Evolutionary conservation across 2,329 filamentous ascomycete species (phyloP).

Genomic region (Aspergillus novofumigatus): DNA sequence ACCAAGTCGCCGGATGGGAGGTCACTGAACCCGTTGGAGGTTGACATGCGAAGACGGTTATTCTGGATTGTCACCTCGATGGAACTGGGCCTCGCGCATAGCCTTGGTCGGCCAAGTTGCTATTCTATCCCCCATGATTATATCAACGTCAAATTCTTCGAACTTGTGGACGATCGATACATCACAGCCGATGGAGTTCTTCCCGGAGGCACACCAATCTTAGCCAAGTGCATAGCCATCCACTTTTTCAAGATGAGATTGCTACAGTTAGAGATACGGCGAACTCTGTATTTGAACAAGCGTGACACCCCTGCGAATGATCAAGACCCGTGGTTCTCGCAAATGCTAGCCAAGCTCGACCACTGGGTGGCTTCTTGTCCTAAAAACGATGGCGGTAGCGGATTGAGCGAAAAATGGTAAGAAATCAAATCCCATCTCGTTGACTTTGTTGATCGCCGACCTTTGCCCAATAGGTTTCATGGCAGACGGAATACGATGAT

Average conservation of each 20-base stretch:
- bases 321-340: constrained; percentile 77
- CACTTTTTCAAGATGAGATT: constrained; percentile 92
- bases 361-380: constrained; percentile 77
- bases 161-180: constrained; percentile 73
- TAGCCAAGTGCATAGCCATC: constrained; percentile 83
- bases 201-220: constrained; percentile 63
- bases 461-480: constrained; percentile 48
- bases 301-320: constrained; percentile 71
- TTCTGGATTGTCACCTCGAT: constrained; percentile 86
- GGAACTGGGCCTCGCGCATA: constrained; percentile 83
- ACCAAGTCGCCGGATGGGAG: constrained; percentile 57
- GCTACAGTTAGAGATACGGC: constrained; percentile 80
- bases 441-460: constrained; percentile 1
- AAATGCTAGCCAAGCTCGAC: constrained; percentile 73
- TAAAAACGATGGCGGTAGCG: constrained; percentile 61
- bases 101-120: constrained; percentile 79
- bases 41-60: constrained; percentile 84
- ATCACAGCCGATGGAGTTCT: constrained; percentile 75
- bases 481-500: constrained; percentile 81
- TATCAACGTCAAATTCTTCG: constrained; percentile 81
- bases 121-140: constrained; percentile 79
- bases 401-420: constrained; percentile 77
- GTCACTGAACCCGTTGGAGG: constrained; percentile 64
- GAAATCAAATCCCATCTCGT: constrained; percentile 25
- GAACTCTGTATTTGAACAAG: constrained; percentile 82